These are phyloP conservation scores for Fraxinus americana DNA, from an alignment of 257 asterid species.

Conservation along the genomic window DNA sequence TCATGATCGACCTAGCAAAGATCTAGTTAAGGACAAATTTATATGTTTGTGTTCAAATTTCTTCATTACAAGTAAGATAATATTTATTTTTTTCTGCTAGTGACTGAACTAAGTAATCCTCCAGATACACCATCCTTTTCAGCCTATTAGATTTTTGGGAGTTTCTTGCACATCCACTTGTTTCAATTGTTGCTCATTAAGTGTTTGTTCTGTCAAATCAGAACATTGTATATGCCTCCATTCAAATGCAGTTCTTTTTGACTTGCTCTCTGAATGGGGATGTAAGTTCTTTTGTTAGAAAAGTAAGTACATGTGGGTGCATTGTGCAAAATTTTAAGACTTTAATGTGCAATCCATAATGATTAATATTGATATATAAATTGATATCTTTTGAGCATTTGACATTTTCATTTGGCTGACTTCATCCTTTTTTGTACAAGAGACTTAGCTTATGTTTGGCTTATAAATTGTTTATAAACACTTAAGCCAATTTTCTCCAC, in stretches of 20 bases:
- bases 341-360: neutral
- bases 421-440: neutral
- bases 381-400: neutral
- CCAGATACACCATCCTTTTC: neutral
- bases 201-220: neutral
- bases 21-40: neutral
- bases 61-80: neutral
- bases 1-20: neutral
- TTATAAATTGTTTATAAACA: too few species aligned
- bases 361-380: neutral
- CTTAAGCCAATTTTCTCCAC: too few species aligned
- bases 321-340: neutral
- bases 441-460: neutral
- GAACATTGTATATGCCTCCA: neutral
- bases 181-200: neutral
- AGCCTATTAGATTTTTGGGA: neutral
- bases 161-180: neutral
- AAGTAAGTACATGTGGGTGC: neutral
- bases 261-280: neutral
- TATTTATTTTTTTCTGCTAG: neutral
- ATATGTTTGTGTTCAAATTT: neutral
- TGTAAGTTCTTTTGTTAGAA: neutral
- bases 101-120: neutral
- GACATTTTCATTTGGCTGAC: neutral
- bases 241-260: neutral